phyloP scores from a whole-genome alignment of 2,329 filamentous ascomycete genomes.

The Exophiala bonariae region DNA sequence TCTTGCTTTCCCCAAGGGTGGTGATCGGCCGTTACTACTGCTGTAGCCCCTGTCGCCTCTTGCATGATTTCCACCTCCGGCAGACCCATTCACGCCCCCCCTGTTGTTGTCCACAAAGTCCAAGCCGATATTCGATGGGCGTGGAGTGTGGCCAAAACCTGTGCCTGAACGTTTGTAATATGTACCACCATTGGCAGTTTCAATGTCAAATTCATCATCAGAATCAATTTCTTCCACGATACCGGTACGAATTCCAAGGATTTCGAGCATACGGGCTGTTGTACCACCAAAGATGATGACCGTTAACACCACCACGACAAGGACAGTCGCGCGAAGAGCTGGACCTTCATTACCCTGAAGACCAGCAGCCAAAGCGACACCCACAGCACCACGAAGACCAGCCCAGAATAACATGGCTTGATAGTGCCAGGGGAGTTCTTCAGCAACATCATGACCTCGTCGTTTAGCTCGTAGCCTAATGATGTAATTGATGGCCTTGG shows the following conservation, averaged over 20 bases:
- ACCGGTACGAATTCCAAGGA: conserved; percentile 91
- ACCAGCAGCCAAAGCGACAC: conserved; percentile 88
- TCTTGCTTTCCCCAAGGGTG: conserved; percentile 34
- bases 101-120: conserved; percentile 46
- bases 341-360: conserved; percentile 78
- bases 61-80: conserved; percentile 5
- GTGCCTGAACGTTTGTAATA: conserved; percentile 79
- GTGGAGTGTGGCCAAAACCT: conserved; percentile 75
- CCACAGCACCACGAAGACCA: conserved; percentile 89
- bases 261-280: conserved; percentile 95
- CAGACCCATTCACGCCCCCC: conserved; percentile 32
- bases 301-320: conserved; percentile 94
- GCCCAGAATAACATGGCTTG: conserved; percentile 99
- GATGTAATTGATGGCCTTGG: conserved; percentile 86
- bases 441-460: conserved; percentile 71
- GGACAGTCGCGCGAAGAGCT: conserved; percentile 87
- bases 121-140: conserved; percentile 59
- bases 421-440: conserved; percentile 91
- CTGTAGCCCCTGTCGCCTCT: conserved; percentile 50
- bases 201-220: conserved; percentile 98
- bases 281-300: conserved; percentile 99
- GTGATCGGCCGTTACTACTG: conserved; percentile 58
- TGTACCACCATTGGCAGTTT: conserved; percentile 68
- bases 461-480: conserved; percentile 81
- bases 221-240: conserved; percentile 97